A percentile compares a stretch with the other conserved stretches of the same genome.
Evolutionary conservation across 345 rosid genomes (phyloP).

Genomic region (Salix viminalis): DNA sequence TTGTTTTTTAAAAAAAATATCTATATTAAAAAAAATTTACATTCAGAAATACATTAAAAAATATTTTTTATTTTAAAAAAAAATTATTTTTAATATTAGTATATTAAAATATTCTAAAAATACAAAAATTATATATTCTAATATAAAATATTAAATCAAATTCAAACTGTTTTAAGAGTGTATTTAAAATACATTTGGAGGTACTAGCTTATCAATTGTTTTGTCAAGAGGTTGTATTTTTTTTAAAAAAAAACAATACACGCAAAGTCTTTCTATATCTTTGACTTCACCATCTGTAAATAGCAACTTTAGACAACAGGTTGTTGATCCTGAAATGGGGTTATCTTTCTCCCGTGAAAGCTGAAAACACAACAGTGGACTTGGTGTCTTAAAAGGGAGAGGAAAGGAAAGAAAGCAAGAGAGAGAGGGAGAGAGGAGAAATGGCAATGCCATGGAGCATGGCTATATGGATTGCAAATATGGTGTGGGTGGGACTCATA

Average conservation of each 20-base stretch:
- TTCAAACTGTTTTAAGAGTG: too few species aligned
- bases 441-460: slow-evolving; percentile 66
- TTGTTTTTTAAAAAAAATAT: too few species aligned
- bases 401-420: neutral
- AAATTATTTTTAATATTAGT: too few species aligned
- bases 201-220: too few species aligned
- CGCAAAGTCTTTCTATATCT: neutral
- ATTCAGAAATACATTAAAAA: too few species aligned
- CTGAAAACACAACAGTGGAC: neutral
- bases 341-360: neutral
- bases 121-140: too few species aligned
- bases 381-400: neutral
- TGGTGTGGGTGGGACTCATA: slow-evolving; percentile 60
- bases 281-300: neutral
- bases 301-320: neutral
- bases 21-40: too few species aligned
- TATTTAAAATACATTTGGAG: too few species aligned
- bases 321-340: neutral
- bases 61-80: too few species aligned
- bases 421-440: neutral
- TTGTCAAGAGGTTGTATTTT: too few species aligned
- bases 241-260: neutral
- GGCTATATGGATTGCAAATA: slow-evolving; percentile 54
- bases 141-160: too few species aligned
- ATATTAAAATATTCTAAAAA: too few species aligned